A percentile compares a stretch with the other conserved stretches of the same genome.
phyloP scores from a whole-genome alignment of 768 basidiomycete species.

The Boletus tylopilopsis region DNA sequence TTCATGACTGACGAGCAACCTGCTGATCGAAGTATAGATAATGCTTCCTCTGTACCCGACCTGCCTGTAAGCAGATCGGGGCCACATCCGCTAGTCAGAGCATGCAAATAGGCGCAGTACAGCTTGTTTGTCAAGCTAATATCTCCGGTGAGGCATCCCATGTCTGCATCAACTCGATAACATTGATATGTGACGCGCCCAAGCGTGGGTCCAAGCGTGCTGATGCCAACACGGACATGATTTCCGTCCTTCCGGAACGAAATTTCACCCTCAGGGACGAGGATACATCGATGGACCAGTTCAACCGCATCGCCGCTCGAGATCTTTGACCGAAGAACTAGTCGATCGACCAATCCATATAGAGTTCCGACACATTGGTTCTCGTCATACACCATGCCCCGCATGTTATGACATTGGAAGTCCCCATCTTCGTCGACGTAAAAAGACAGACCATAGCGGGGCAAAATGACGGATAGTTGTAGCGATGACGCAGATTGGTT shows the following conservation, averaged over 20 bases:
- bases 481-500: not conserved
- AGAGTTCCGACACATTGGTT: conserved; percentile 42
- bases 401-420: conserved; percentile 40
- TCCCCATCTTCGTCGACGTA: conserved; percentile 30
- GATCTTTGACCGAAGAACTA: conserved; percentile 35
- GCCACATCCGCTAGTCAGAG: conserved; percentile 39
- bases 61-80: conserved; percentile 42
- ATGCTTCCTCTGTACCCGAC: conserved; percentile 43
- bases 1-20: conserved; percentile 38
- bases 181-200: conserved; percentile 20
- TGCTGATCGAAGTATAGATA: conserved; percentile 37
- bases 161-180: conserved; percentile 28
- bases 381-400: conserved; percentile 39
- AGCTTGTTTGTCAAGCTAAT: conserved; percentile 29
- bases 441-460: conserved; percentile 41
- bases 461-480: conserved; percentile 32
- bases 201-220: not conserved
- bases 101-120: conserved; percentile 43
- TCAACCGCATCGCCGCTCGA: not conserved
- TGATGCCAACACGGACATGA: conserved; percentile 17
- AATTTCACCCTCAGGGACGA: conserved; percentile 38
- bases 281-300: conserved; percentile 23
- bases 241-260: conserved; percentile 7
- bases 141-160: conserved; percentile 29
- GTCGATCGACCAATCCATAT: conserved; percentile 39